Base-by-base conservation (phyloP, 768 basidiomycete species). In the Xerocomellus chrysenteron region DNA sequence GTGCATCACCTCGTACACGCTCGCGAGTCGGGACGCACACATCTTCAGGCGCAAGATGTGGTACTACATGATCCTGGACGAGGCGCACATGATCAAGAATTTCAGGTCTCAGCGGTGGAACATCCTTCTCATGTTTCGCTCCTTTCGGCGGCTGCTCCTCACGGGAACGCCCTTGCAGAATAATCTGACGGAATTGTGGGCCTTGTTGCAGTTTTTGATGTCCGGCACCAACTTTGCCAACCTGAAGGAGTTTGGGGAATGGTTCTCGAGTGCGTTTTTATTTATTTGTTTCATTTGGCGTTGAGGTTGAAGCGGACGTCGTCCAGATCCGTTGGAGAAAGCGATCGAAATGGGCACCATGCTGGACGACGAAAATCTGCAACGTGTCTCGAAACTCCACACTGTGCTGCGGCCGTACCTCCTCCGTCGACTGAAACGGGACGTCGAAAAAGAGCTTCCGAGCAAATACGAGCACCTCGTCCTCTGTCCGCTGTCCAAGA, bases 61-160 rank as follows among this genome's bases (percentile, higher is more conserved):
- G 94, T 92, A 94, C 68, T 97, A 97, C 65, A 91, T 97, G 88
- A 85, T 97, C 52, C 84, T 97, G 6, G 94, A 97, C 68, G 94
- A 97, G 72, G 94, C 94, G 8, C 94, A 97, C 68, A 96, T 95
- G 85, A 94, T 97, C 84, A 95, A 95, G 76, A 97, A 97, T 70
- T 96, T 95, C 76, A 86, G 87, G 67, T 92, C 90, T 0, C 92
- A 97, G 68, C 82, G 94, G 37, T 97, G 94, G 94, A 92, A 92
- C 64, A 92, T 87, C 32, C 73, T 97, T 11, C 79, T 96, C 13
- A 90, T 92, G 81, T 95, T 96, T 72, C 82, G 88, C 32, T 90
- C 88, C 11, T 89, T 88, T 68, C 83, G 90, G 32, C 87, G 97
- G 13, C 77, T 99, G 40, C 82, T 98, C 50, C 74, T 99, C 50